phyloP scores from a whole-genome alignment of 2,329 filamentous ascomycete species.

The Fusarium verrucosum region DNA sequence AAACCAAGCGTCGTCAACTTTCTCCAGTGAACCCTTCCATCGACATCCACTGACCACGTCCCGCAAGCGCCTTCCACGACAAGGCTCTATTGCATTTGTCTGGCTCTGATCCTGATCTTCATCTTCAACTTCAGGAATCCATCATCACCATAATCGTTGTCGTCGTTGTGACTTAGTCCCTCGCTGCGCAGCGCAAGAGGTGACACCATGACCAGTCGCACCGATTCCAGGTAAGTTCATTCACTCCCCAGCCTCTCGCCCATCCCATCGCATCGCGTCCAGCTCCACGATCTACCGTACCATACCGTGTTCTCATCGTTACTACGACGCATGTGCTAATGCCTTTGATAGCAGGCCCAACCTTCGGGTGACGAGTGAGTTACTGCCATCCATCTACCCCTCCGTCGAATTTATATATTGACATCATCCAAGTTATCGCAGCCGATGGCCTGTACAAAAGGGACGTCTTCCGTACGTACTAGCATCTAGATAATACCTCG shows the following conservation, averaged over 20 bases:
- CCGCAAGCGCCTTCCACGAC: conserved; percentile 24
- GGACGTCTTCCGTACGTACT: conserved; percentile 92
- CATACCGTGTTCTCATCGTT: background rate
- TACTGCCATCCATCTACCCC: conserved; percentile 36
- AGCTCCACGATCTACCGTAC: background rate
- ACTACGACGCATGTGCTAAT: conserved; percentile 45
- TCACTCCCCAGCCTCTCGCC: conserved; percentile 12
- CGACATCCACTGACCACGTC: conserved; percentile 23
- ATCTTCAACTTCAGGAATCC: conserved; percentile 11
- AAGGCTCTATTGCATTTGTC: conserved; percentile 31
- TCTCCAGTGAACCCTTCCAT: conserved; percentile 39
- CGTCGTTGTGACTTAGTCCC: conserved; percentile 41
- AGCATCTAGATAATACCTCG: background rate
- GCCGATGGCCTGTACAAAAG: conserved; percentile 98
- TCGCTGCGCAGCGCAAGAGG: conserved; percentile 43
- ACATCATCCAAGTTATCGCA: conserved; percentile 81
- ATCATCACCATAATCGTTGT: conserved; percentile 25
- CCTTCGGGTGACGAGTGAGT: conserved; percentile 89
- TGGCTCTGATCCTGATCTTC: conserved; percentile 17
- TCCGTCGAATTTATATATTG: conserved; percentile 46
- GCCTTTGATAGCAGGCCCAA: conserved; percentile 74
- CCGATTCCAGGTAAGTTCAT: conserved; percentile 50
- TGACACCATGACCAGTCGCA: conserved; percentile 49
- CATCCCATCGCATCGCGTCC: conserved; percentile 26
- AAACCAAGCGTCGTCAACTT: conserved; percentile 42